Conservation (phyloP, 75 land plant genomes). For the Isoetes taiwanensis region DNA sequence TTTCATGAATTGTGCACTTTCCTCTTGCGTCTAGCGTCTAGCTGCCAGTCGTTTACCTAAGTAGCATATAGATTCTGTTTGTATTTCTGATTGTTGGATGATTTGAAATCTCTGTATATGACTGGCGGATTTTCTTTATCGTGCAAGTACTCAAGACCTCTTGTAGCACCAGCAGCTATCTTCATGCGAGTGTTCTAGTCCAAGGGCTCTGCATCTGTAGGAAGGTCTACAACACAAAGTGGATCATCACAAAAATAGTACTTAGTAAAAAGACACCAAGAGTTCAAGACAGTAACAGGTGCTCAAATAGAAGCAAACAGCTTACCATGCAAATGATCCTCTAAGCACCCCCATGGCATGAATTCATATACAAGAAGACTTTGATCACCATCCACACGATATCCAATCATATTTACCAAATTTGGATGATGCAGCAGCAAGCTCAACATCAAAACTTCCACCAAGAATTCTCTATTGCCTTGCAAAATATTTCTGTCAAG, state of each 20-base stretch:
- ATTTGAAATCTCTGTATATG: constrained; percentile 48
- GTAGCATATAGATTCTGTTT: too few relatives aligned
- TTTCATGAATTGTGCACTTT: too few relatives aligned
- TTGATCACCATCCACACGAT: background rate
- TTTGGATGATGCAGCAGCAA: constrained; percentile 14
- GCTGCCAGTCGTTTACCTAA: too few relatives aligned
- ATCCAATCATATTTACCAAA: constrained; percentile 17
- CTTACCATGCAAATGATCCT: constrained; percentile 5
- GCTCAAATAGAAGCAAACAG: background rate
- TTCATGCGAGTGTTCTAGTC: constrained; percentile 13
- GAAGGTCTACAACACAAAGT: too few relatives aligned
- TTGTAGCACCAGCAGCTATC: constrained; percentile 17
- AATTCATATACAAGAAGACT: constrained; percentile 16
- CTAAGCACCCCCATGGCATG: constrained; percentile 17
- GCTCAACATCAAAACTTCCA: too few relatives aligned
- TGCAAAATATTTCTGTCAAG: too few relatives aligned
- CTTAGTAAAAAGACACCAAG: too few relatives aligned
- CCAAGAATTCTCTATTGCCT: too few relatives aligned
- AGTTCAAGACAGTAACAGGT: too few relatives aligned
- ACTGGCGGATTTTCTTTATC: constrained; percentile 7
- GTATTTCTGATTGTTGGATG: constrained; percentile 29
- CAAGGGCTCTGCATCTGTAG: too few relatives aligned
- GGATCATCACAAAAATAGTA: too few relatives aligned
- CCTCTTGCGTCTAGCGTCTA: too few relatives aligned
- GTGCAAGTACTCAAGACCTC: constrained; percentile 12